Percentiles rank a stretch among this genome's conserved stretches.
Conservation (phyloP, 2,329 filamentous ascomycete genomes). For the Sporothrix phasma region DNA sequence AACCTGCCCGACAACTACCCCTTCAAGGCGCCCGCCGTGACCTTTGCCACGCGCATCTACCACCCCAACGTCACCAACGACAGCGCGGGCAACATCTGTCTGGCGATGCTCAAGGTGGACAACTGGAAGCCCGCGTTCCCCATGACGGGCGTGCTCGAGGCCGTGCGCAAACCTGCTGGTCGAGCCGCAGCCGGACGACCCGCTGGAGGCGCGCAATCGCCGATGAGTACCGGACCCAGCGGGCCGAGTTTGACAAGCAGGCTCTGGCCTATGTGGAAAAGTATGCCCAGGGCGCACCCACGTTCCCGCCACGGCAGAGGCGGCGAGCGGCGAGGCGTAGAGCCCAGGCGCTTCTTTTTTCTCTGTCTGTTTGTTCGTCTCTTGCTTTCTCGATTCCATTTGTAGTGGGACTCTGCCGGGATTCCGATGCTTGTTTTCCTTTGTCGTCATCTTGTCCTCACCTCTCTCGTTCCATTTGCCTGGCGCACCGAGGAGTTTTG, state of each 20-base stretch:
- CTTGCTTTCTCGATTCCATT: no score
- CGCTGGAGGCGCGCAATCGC: slow-evolving; percentile 79
- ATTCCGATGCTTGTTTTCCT: neutral
- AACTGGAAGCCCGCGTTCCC: slow-evolving; percentile 87
- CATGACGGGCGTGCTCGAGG: slow-evolving; percentile 64
- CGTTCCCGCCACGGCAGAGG: neutral
- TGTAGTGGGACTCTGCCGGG: neutral
- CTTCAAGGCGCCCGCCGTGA: slow-evolving; percentile 74
- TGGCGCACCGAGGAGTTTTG: neutral
- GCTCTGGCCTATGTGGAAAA: slow-evolving; percentile 63
- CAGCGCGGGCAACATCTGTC: slow-evolving; percentile 72
- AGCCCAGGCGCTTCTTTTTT: neutral
- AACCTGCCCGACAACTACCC: slow-evolving; percentile 72
- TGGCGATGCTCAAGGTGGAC: slow-evolving; percentile 71
- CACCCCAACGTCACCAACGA: slow-evolving; percentile 93
- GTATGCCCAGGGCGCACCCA: slow-evolving; percentile 47
- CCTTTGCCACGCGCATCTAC: slow-evolving; percentile 84
- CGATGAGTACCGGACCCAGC: slow-evolving; percentile 66
- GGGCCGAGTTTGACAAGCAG: slow-evolving; percentile 60
- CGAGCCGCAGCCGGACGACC: slow-evolving; percentile 81
- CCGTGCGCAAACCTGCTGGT: slow-evolving; percentile 63
- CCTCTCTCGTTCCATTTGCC: neutral
- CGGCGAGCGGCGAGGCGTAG: neutral
- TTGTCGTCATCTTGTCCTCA: neutral
- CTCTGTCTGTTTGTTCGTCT: neutral